Evolutionary conservation across 2,329 filamentous ascomycete species (phyloP).

Genomic region (Nemania sp.): DNA sequence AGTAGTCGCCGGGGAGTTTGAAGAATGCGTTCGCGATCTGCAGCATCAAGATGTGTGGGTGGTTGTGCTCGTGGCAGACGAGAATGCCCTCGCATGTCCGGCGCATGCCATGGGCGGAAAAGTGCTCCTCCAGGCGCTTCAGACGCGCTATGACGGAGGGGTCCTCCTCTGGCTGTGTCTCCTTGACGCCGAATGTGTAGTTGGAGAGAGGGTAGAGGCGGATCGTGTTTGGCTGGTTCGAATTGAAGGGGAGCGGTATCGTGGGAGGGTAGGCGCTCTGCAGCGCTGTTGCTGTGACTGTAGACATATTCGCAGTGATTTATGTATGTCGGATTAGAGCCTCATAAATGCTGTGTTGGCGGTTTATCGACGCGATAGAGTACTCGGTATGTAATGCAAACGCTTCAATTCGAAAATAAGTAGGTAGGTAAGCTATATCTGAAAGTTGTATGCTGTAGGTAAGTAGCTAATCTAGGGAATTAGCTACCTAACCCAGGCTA

Average conservation of each 20-base stretch:
- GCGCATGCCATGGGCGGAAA: conserved; percentile 91
- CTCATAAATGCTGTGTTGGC: conserved; percentile 23
- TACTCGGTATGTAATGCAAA: not conserved
- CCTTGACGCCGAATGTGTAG: conserved; percentile 99
- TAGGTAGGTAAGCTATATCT: not conserved
- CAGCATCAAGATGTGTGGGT: conserved; percentile 98
- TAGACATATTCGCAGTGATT: conserved; percentile 73
- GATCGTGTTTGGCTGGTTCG: conserved; percentile 89
- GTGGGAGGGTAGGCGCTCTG: conserved; percentile 84
- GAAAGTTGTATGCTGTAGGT: too few relatives aligned
- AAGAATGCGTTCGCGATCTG: conserved; percentile 99
- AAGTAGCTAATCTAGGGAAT: too few relatives aligned
- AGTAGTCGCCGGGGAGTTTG: conserved; percentile 96
- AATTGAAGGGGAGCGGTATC: conserved; percentile 85
- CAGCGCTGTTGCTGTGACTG: conserved; percentile 79
- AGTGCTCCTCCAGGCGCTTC: conserved; percentile 96
- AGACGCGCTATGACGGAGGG: conserved; percentile 93
- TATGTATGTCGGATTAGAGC: conserved; percentile 4
- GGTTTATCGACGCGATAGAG: not conserved
- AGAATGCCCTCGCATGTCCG: conserved; percentile 96
- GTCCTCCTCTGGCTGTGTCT: conserved; percentile 97
- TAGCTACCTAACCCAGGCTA: too few relatives aligned
- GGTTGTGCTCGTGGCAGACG: conserved; percentile 98
- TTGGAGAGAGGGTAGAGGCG: conserved; percentile 95
- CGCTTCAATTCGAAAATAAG: not conserved